Conservation (phyloP, 164 flowering plant species). For the Santalum album region DNA sequence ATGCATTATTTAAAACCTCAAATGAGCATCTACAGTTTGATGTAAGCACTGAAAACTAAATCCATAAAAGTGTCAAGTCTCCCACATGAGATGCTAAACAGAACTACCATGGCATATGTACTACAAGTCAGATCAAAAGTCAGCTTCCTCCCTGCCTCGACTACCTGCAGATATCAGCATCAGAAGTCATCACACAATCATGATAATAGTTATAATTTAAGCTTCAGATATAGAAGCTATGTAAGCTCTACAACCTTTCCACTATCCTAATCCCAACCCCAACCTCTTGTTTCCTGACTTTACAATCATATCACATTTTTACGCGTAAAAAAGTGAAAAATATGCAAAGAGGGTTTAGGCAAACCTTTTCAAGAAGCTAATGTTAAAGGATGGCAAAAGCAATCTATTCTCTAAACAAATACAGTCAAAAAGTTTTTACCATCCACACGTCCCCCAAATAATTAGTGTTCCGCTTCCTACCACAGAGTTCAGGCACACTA, state of each 20-base stretch:
- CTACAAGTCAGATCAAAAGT: slow-evolving; percentile 11
- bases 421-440: too few relatives aligned
- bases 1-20: not conserved
- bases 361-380: too few relatives aligned
- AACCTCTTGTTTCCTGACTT: too few relatives aligned
- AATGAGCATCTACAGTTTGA: not conserved
- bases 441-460: too few relatives aligned
- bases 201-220: too few relatives aligned
- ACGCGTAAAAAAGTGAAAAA: too few relatives aligned
- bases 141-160: slow-evolving; percentile 16
- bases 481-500: too few relatives aligned
- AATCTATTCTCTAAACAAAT: too few relatives aligned
- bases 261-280: not conserved
- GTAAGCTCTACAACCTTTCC: not conserved
- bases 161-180: slow-evolving; percentile 12
- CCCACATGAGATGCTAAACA: slow-evolving; percentile 3
- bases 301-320: too few relatives aligned
- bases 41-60: not conserved
- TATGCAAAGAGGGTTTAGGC: too few relatives aligned
- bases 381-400: too few relatives aligned
- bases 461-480: too few relatives aligned
- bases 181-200: not conserved
- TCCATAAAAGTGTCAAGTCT: slow-evolving; percentile 4
- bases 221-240: not conserved
- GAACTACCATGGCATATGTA: not conserved